Evolutionary conservation across 225 moss, liverwort and hornwort species (phyloP), one percentile per base, ranked within the genome.

Genomic region (Pleurozium schreberi): DNA sequence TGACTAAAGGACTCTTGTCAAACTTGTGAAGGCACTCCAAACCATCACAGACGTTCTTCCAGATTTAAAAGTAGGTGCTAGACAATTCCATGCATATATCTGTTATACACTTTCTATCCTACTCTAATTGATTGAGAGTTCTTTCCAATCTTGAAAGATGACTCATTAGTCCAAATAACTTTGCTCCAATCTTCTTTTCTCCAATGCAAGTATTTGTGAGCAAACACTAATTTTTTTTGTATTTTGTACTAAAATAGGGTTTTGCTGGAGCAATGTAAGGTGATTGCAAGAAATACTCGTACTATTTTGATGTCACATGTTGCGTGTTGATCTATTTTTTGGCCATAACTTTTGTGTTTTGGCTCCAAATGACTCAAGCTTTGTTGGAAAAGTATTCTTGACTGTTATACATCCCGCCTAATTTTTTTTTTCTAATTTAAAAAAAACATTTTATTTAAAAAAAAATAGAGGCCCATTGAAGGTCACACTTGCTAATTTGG

Each of bases 21-120:
- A 49, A 47, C 47, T 0, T 74, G 0, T 49, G 4, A 70, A 74
- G 31, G 30, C 19, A 47, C 7, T 0, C 3, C 1, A 31, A 49
- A 49, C 31, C 31, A 74, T 74, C 19, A 74, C 1, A 31, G 0
- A 11, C 1, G 1, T 49, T 74, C 1, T 17, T 6, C 4, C 8
- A 49, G 11, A 31, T 19, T 31, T 49, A 74, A 27, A 74, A 71
- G 71, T 31, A 31, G 11, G 19, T 7, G 11, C 6, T 47, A 11
- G 1, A 18, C 31, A 31, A 47, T 18, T 47, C 11, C 11, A 11
- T 18, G 5, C 6, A 47, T 74, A 47, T 74, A 2, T 74, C 3
- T n/a, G n/a, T 18, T 18, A 47, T 31, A 31, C 10, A 28, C 6
- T 10, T 45, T 45, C 4, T 9, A 0, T 1, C 18, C 1, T 47